Evolutionary conservation across 2,329 filamentous ascomycete species (phyloP).

Genomic region (Thielaviopsis cerberus): DNA sequence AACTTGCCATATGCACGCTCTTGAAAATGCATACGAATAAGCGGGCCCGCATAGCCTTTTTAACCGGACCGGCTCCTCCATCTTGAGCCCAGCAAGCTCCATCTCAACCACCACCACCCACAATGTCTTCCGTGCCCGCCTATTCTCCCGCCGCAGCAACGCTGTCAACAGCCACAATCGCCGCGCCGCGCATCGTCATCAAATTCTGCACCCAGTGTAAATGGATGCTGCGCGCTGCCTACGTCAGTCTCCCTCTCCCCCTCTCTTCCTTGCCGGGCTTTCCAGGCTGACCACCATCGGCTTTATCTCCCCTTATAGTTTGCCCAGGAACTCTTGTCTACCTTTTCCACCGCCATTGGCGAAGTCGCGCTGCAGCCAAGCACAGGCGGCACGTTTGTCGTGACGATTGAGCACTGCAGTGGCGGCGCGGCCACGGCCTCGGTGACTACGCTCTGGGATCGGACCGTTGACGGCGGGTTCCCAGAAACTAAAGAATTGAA

Average conservation of each 20-base stretch:
- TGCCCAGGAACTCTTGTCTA: constrained; percentile 86
- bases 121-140: neutral
- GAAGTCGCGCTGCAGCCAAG: constrained; percentile 75
- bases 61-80: neutral
- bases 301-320: constrained; percentile 34
- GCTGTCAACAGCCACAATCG: neutral
- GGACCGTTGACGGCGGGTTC: constrained; percentile 72
- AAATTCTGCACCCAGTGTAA: constrained; percentile 86
- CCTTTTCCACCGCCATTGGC: constrained; percentile 65
- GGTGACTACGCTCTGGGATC: constrained; percentile 81
- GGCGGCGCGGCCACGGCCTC: too few relatives aligned
- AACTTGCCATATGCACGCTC: too few relatives aligned
- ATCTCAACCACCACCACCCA: neutral
- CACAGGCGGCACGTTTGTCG: constrained; percentile 67
- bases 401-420: constrained; percentile 35
- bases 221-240: constrained; percentile 76
- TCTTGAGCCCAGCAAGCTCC: neutral
- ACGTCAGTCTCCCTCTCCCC: constrained; percentile 34
- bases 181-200: constrained; percentile 57
- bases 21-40: neutral
- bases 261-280: too few relatives aligned
- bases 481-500: constrained; percentile 88
- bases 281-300: too few relatives aligned
- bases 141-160: neutral
- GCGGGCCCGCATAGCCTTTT: neutral